These are phyloP conservation scores for Rhizopus sp. DNA, from an alignment of 371 early-diverging fungal genomes.

Conservation along the genomic window DNA sequence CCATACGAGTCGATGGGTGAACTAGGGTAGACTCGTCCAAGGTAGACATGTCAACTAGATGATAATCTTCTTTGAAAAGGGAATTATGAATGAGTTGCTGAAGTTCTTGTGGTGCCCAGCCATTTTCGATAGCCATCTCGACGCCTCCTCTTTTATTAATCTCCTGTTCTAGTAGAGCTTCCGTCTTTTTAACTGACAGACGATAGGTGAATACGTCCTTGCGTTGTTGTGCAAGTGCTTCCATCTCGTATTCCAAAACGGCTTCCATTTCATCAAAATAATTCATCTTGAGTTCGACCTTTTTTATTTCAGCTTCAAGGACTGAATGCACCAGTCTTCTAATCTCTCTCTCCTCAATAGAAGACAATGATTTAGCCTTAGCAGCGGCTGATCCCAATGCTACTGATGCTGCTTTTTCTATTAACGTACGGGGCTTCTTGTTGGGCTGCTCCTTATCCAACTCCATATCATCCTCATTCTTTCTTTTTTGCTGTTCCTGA, in stretches of 20 bases:
- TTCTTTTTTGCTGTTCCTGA: conserved; percentile 15
- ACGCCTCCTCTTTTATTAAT: conserved; percentile 43
- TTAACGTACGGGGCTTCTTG: conserved; percentile 44
- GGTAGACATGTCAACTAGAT: conserved; percentile 17
- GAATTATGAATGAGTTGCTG: conserved; percentile 37
- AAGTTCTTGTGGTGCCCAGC: conserved; percentile 42
- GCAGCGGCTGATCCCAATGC: conserved; percentile 72
- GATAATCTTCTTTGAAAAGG: conserved; percentile 43
- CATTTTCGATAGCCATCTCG: conserved; percentile 37
- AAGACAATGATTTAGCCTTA: conserved; percentile 66
- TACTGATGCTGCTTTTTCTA: conserved; percentile 65
- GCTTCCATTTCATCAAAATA: conserved; percentile 92
- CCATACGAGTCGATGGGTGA: conserved; percentile 26
- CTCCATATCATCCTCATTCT: conserved; percentile 33
- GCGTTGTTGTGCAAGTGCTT: conserved; percentile 81
- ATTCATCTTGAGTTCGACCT: conserved; percentile 87
- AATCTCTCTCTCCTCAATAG: conserved; percentile 81
- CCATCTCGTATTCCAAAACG: conserved; percentile 81
- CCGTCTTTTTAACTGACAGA: conserved; percentile 62
- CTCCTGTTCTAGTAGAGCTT: conserved; percentile 52
- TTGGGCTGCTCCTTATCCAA: conserved; percentile 23
- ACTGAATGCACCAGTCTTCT: conserved; percentile 77
- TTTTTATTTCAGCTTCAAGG: conserved; percentile 82
- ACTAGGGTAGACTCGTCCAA: conserved; percentile 15
- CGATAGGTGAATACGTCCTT: conserved; percentile 81